phyloP scores from a whole-genome alignment of 2,329 filamentous ascomycete genomes.

The Epichloe amarillans region DNA sequence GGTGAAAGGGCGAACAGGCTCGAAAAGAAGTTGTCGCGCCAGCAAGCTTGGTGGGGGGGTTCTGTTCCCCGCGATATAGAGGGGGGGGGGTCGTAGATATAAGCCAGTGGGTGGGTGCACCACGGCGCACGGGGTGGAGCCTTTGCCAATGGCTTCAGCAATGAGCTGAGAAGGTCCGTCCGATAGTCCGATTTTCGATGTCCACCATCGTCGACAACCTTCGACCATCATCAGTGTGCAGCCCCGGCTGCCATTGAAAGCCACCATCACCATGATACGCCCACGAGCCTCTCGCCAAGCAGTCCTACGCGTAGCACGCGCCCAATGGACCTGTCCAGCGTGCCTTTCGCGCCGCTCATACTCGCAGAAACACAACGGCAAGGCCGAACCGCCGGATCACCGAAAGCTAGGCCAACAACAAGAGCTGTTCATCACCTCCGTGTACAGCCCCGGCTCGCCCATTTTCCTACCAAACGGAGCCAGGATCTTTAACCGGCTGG shows the following conservation, averaged over 20 bases:
- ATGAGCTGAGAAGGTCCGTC: background rate
- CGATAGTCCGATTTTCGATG: background rate
- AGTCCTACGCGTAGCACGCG: conserved; percentile 4
- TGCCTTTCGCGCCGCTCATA: conserved; percentile 19
- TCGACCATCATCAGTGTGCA: background rate
- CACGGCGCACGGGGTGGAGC: background rate
- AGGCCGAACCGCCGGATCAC: conserved; percentile 36
- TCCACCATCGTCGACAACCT: background rate
- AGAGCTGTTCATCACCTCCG: conserved; percentile 64
- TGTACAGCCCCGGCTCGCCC: conserved; percentile 74
- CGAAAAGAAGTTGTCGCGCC: background rate
- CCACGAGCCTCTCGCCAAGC: conserved; percentile 12
- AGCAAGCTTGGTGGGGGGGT: background rate
- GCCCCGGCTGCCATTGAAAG: background rate
- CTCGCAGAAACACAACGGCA: conserved; percentile 14
- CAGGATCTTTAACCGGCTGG: conserved; percentile 70
- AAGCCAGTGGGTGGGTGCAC: too few relatives aligned
- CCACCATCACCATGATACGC: conserved; percentile 16
- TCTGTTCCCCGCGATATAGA: background rate
- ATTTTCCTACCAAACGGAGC: conserved; percentile 74
- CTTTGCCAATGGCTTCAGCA: background rate
- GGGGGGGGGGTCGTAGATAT: background rate
- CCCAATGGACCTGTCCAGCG: conserved; percentile 19
- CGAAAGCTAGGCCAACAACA: conserved; percentile 50
- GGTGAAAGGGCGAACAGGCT: background rate